Base-by-base conservation (phyloP, 306 rosid genomes). In the Acacia melanoxylon region DNA sequence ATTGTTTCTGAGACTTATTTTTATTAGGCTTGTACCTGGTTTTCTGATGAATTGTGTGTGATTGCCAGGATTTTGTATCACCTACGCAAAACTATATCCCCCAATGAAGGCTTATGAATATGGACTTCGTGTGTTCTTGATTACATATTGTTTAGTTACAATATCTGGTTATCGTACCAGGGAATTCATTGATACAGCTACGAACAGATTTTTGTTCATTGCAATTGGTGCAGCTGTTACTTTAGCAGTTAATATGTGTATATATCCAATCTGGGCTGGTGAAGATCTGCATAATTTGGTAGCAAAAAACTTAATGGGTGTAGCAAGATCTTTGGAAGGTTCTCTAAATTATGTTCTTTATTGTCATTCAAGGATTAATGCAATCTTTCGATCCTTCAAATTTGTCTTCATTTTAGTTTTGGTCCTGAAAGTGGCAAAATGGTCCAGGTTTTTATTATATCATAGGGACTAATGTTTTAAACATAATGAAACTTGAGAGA, bases 261-360 rank as follows among this genome's bases (percentile, higher is more conserved):
- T 95, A 58, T 93, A 82, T 72, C 99, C 98, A 49, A 93, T 95
- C 25, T 95, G 99, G 99, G 97, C 99, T 74, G 98, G 98, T 6
- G 99, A 95, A 84, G 99, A 95, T 87, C 93, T 95, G n/a, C 99
- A 95, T 84, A 90, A 91, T 68, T 87, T 95, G 74, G 93, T 95
- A 15, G 92, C 80, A 0, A 88, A 93, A 78, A 95, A 93, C 52
- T 93, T 95, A 83, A 72, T 76, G 77, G 94, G 92, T 25, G 97
- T 95, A 78, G 99, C 99, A 37, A 83, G 90, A 14, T 92, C 99
- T 77, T 89, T 95, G 85, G 99, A 95, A 92, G 98, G 97, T 95
- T 35, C 29, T 80, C 77, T 37, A 9, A 45, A 2, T 40, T 41
- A 45, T 68, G 68, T 42, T 87, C 62, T 27, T 70, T 22, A 11